Evolutionary conservation across 805 yeast species (phyloP), one percentile per base, ranked within the genome.

Genomic region (Yarrowia sp.): DNA sequence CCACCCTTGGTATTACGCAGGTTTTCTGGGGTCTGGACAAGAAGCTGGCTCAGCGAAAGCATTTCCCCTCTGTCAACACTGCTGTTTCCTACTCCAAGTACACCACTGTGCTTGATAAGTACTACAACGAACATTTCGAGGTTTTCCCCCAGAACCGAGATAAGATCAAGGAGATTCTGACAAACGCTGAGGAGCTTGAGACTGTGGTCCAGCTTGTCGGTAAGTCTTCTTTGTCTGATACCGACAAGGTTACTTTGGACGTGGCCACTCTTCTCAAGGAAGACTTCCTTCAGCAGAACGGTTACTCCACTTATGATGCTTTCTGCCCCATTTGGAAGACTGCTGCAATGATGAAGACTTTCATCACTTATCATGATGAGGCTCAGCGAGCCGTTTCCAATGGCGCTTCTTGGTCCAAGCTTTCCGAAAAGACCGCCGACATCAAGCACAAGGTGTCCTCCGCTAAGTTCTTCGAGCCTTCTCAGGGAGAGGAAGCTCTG

Each of bases 241-340:
- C 96, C 41, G 99, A 95, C 79, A 95, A 95, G 82, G 95, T 95
- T 77, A 89, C 97, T 26, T 83, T 95, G 75, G 99, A 95, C 75
- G 97, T 93, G 65, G 86, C 98, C 26, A 82, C 83, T 30, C 84
- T 95, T 76, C 87, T 95, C 78, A 95, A 95, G 79, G 99, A 95
- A 78, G 99, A 95, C 79, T 95, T 95, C 87, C 83, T 95, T 77
- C 99, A 95, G 81, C 99, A 95, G 82, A 95, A 95, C 80, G 99
- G 99, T 81, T 95, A 95, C 81, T 95, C 99, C 52, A 81, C 96
- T 48, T 95, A 95, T 76, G 99, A 95, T 79, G 97, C 96, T 40
- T 95, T 92, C 89, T 95, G 99, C 81, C 99, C 99, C 70, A 90
- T 95, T 74, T 95, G 99, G 99, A 95, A 95, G 83, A 95, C 99